Percentiles rank a stretch among this genome's conserved stretches.
phyloP scores from a whole-genome alignment of 306 rosid species.

The Cucurbita moschata region DNA sequence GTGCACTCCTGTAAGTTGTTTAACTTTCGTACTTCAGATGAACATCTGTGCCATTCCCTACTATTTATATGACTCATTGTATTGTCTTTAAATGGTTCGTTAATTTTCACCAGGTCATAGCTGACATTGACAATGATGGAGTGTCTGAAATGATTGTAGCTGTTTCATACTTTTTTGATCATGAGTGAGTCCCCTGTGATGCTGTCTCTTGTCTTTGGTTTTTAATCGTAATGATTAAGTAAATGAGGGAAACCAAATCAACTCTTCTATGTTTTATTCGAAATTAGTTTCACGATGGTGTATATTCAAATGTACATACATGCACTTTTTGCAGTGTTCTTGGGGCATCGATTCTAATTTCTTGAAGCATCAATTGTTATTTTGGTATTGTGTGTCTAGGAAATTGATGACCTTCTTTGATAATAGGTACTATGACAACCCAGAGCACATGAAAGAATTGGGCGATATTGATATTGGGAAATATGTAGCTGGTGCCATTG shows the following conservation, averaged over 20 bases:
- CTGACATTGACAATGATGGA: slow-evolving; percentile 94
- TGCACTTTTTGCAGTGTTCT: not conserved
- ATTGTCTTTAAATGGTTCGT: not conserved
- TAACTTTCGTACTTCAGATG: not conserved
- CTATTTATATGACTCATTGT: not conserved
- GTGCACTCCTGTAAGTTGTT: slow-evolving; percentile 89
- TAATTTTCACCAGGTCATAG: slow-evolving; percentile 59
- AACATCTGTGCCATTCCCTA: not conserved
- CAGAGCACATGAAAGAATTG: slow-evolving; percentile 75
- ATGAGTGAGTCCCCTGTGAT: slow-evolving; percentile 54
- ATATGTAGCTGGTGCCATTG: slow-evolving; percentile 86
- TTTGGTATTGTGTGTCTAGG: not conserved
- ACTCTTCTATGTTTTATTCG: not conserved
- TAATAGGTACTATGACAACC: slow-evolving; percentile 91
- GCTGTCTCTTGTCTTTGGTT: not conserved
- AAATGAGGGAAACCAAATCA: not conserved
- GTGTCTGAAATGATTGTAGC: slow-evolving; percentile 87
- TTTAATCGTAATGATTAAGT: not conserved
- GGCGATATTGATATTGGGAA: slow-evolving; percentile 82
- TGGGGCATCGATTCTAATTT: not conserved
- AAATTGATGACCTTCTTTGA: slow-evolving; percentile 26
- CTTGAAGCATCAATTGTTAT: not conserved
- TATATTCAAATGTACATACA: not conserved
- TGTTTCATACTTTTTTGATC: slow-evolving; percentile 88
- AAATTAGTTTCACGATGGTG: not conserved